A percentile compares a stretch with the other conserved stretches of the same genome.
Evolutionary conservation across 768 basidiomycete species (phyloP).

Genomic region (Calvatia gigantea): DNA sequence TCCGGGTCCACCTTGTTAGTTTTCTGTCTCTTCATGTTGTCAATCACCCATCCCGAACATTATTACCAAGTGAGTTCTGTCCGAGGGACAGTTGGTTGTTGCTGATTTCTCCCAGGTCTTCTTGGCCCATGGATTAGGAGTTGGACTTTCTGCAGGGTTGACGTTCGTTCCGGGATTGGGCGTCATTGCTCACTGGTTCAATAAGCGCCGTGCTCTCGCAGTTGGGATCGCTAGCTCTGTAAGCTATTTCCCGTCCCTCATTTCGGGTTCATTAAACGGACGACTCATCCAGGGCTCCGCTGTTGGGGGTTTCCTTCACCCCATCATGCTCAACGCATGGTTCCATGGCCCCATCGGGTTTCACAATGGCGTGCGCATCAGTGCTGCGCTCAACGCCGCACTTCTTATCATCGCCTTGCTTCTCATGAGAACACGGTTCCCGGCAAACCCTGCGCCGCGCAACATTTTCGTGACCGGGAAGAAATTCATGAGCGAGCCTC

Average conservation of each 20-base stretch:
- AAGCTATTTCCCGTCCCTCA: not conserved
- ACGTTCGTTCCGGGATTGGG: slow-evolving; percentile 44
- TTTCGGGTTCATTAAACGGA: not conserved
- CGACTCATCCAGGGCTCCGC: slow-evolving; percentile 38
- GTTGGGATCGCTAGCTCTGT: slow-evolving; percentile 33
- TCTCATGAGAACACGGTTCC: slow-evolving; percentile 41
- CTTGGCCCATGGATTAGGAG: slow-evolving; percentile 42
- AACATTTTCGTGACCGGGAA: slow-evolving; percentile 18
- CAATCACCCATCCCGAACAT: slow-evolving; percentile 33
- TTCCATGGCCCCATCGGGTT: slow-evolving; percentile 46
- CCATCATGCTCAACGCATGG: slow-evolving; percentile 58
- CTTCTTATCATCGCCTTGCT: slow-evolving; percentile 33
- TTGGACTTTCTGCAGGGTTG: slow-evolving; percentile 49
- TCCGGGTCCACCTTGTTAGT: slow-evolving; percentile 41
- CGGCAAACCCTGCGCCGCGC: slow-evolving; percentile 26
- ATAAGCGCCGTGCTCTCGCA: slow-evolving; percentile 28
- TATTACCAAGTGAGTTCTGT: slow-evolving; percentile 32
- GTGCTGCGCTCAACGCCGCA: slow-evolving; percentile 37
- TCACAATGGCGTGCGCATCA: slow-evolving; percentile 49
- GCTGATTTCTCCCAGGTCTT: slow-evolving; percentile 34
- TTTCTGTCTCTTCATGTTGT: slow-evolving; percentile 45
- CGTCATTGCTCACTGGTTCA: slow-evolving; percentile 36
- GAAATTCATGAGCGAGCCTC: slow-evolving; percentile 37
- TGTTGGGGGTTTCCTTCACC: slow-evolving; percentile 56
- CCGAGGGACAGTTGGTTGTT: not conserved